These are phyloP conservation scores for Lactarius deliciosus DNA, from an alignment of 768 basidiomycete species.

Conservation along the genomic window DNA sequence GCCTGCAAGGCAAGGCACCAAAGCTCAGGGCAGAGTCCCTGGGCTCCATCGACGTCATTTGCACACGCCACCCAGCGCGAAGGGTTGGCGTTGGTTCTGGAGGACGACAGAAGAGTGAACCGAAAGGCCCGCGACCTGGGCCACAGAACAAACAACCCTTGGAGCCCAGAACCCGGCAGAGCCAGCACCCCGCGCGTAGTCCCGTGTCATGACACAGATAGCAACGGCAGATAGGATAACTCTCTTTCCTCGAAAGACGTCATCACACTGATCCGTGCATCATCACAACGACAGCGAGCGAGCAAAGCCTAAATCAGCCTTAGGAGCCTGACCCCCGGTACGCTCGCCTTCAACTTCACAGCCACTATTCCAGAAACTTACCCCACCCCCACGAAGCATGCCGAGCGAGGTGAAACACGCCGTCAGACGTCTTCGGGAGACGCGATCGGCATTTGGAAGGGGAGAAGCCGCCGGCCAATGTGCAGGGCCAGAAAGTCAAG, in stretches of 20 bases:
- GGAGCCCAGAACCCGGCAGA: background rate
- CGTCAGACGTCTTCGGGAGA: background rate
- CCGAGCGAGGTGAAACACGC: background rate
- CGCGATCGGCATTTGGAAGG: background rate
- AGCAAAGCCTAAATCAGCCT: background rate
- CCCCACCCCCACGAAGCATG: background rate
- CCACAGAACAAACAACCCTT: background rate
- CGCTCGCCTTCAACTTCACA: background rate
- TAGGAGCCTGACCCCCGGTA: background rate
- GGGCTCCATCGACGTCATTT: background rate
- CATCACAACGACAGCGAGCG: background rate
- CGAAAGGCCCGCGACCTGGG: background rate
- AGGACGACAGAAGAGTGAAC: background rate
- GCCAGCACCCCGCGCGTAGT: background rate
- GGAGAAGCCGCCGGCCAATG: background rate
- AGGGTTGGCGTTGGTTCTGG: background rate
- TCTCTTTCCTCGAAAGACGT: background rate
- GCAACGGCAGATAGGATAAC: background rate
- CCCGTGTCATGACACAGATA: background rate
- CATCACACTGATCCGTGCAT: background rate
- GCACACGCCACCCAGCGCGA: background rate
- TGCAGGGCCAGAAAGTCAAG: no score
- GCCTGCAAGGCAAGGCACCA: background rate
- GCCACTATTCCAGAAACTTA: background rate
- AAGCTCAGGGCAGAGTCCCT: background rate